These are phyloP conservation scores for Colletotrichum acutatum DNA, from an alignment of 2,329 filamentous ascomycete species.

Conservation along the genomic window DNA sequence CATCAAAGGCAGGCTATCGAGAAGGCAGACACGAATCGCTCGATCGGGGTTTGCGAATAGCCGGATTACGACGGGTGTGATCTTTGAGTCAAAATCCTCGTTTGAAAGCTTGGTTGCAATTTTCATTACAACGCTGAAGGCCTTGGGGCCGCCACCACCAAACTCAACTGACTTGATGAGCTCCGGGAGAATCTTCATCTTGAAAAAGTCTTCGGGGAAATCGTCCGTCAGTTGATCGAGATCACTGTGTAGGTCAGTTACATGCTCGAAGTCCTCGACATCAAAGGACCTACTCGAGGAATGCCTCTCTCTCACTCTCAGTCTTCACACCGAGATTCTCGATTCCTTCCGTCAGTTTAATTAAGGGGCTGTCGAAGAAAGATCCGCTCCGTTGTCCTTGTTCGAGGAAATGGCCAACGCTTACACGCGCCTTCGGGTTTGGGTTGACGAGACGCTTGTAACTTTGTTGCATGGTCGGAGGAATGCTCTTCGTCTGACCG, in stretches of 20 bases:
- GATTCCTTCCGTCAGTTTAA: conserved; percentile 91
- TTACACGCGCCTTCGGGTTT: conserved; percentile 89
- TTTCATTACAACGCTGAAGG: conserved; percentile 88
- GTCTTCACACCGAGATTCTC: conserved; percentile 92
- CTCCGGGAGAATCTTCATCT: conserved; percentile 94
- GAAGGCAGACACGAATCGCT: conserved; percentile 87
- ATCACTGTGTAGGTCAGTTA: conserved; percentile 63
- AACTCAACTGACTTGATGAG: conserved; percentile 99
- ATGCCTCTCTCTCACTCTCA: conserved; percentile 84
- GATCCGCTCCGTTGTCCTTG: conserved; percentile 84
- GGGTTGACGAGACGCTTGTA: conserved; percentile 91
- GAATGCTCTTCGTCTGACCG: conserved; percentile 86
- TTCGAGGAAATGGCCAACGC: conserved; percentile 86
- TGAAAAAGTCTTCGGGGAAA: conserved; percentile 98
- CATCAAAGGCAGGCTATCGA: conserved; percentile 90
- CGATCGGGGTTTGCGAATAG: conserved; percentile 92
- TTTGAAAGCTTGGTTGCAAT: conserved; percentile 87
- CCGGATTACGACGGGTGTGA: conserved; percentile 88
- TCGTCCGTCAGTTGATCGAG: conserved; percentile 90
- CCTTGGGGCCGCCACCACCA: conserved; percentile 92
- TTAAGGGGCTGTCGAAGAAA: conserved; percentile 93
- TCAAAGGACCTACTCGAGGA: conserved; percentile 70
- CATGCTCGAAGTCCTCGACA: neutral
- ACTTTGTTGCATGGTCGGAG: conserved; percentile 86
- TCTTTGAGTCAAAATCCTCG: conserved; percentile 87